phyloP scores from a whole-genome alignment of 2,329 filamentous ascomycete species.

The Pestalotiopsis sp. region DNA sequence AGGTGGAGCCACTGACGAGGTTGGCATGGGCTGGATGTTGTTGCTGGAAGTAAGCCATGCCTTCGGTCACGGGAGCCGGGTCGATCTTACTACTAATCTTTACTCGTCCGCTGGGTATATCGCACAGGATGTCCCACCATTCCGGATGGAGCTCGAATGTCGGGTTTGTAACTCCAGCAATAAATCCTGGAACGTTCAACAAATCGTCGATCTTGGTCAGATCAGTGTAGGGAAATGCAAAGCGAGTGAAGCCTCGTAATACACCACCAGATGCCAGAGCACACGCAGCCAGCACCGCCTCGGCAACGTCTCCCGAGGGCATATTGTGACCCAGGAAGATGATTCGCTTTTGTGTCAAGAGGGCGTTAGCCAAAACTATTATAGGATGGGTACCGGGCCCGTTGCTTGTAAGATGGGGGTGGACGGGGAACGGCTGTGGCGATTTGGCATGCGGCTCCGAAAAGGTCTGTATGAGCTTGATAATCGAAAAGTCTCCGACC shows the following conservation, averaged over 20 bases:
- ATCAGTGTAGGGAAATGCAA: conserved; percentile 98
- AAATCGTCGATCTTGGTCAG: conserved; percentile 97
- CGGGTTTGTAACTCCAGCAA: conserved; percentile 96
- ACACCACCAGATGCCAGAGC: conserved; percentile 89
- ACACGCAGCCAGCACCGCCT: conserved; percentile 97
- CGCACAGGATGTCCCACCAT: conserved; percentile 98
- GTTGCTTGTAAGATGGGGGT: conserved; percentile 91
- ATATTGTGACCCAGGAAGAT: conserved; percentile 96
- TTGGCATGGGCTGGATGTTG: conserved; percentile 64
- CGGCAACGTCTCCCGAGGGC: conserved; percentile 92
- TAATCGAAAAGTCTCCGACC: conserved; percentile 94
- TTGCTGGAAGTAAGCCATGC: conserved; percentile 84
- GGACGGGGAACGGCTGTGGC: conserved; percentile 81
- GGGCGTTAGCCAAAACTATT: conserved; percentile 90
- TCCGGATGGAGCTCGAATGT: conserved; percentile 93
- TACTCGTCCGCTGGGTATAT: conserved; percentile 87
- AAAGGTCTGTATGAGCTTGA: conserved; percentile 97
- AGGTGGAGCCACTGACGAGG: conserved; percentile 42
- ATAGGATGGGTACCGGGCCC: conserved; percentile 90
- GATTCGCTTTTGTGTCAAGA: conserved; percentile 93
- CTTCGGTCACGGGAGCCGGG: conserved; percentile 78
- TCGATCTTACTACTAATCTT: conserved; percentile 93
- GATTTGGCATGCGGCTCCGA: conserved; percentile 79
- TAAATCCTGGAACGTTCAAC: conserved; percentile 93
- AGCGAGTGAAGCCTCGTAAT: conserved; percentile 90